Percentiles rank a stretch among this genome's conserved stretches.
Conservation (phyloP, 768 basidiomycete species). For the Terana coerulea region DNA sequence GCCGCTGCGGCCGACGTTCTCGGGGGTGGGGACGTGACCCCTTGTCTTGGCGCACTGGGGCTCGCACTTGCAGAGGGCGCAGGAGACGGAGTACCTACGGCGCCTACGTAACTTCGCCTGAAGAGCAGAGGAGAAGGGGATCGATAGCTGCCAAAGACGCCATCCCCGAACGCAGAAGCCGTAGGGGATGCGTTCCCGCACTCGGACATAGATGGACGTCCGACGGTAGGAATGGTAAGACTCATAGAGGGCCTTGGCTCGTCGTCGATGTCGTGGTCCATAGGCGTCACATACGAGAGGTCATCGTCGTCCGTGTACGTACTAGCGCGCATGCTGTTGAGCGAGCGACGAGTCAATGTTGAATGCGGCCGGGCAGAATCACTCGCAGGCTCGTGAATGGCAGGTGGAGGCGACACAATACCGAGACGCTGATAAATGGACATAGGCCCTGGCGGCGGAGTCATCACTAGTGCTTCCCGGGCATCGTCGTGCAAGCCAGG, state of each 20-base stretch:
- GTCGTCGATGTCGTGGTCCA: constrained; percentile 23
- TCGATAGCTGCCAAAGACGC: constrained; percentile 32
- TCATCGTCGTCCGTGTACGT: constrained; percentile 35
- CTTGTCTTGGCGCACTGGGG: constrained; percentile 15
- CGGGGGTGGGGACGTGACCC: constrained; percentile 54
- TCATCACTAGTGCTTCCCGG: not conserved
- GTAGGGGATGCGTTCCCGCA: constrained; percentile 74
- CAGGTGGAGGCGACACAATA: constrained; percentile 4
- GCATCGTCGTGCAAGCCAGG: constrained; percentile 15
- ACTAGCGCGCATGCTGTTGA: constrained; percentile 17
- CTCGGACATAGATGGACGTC: constrained; percentile 58
- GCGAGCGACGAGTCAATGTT: constrained; percentile 13
- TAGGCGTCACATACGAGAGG: constrained; percentile 26
- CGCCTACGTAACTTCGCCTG: constrained; percentile 8
- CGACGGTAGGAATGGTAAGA: constrained; percentile 41
- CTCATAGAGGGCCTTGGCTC: constrained; percentile 45
- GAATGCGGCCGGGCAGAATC: constrained; percentile 12
- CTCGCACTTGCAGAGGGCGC: constrained; percentile 16
- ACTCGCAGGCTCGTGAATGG: not conserved
- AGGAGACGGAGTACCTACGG: constrained; percentile 16
- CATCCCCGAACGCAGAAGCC: constrained; percentile 76
- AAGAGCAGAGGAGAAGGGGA: constrained; percentile 17
- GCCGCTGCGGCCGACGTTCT: constrained; percentile 59
- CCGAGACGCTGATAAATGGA: constrained; percentile 1
- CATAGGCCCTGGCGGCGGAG: not conserved